phyloP scores from a whole-genome alignment of 2,329 filamentous ascomycete genomes.

The Ophiosphaerella narmari region DNA sequence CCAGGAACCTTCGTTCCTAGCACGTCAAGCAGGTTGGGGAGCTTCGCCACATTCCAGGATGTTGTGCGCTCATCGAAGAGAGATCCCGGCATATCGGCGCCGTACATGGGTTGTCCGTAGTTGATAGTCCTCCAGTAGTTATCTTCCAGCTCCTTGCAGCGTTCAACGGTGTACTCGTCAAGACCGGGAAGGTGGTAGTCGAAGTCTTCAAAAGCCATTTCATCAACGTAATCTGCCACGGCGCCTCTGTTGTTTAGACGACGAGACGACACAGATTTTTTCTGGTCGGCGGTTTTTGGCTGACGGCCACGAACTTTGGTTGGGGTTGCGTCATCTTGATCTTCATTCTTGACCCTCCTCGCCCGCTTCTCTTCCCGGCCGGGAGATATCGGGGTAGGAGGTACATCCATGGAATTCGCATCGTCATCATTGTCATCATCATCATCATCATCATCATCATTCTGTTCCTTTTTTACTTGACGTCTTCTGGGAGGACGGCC shows the following conservation, averaged over 20 bases:
- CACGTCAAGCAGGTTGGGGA: conserved; percentile 91
- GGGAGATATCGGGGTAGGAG: conserved; percentile 51
- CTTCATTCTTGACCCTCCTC: conserved; percentile 40
- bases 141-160: conserved; percentile 92
- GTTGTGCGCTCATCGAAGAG: conserved; percentile 86
- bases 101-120: conserved; percentile 92
- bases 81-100: conserved; percentile 93
- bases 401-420: conserved; percentile 39
- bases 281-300: conserved; percentile 38
- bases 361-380: conserved; percentile 48
- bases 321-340: conserved; percentile 52
- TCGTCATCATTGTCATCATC: conserved; percentile 41
- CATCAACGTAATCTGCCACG: conserved; percentile 78
- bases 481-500: conserved; percentile 51
- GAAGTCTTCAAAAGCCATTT: conserved; percentile 87
- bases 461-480: conserved; percentile 27
- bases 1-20: conserved; percentile 94
- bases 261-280: conserved; percentile 79
- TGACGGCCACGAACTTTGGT: conserved; percentile 63
- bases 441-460: conserved; percentile 34
- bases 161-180: conserved; percentile 85
- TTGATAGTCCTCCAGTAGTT: conserved; percentile 98
- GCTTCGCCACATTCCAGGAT: conserved; percentile 91
- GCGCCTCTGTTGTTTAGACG: conserved; percentile 85
- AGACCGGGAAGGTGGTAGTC: conserved; percentile 84